Conservation (phyloP, 441 rosid species). For the Cnidoscolus chayamansa region DNA sequence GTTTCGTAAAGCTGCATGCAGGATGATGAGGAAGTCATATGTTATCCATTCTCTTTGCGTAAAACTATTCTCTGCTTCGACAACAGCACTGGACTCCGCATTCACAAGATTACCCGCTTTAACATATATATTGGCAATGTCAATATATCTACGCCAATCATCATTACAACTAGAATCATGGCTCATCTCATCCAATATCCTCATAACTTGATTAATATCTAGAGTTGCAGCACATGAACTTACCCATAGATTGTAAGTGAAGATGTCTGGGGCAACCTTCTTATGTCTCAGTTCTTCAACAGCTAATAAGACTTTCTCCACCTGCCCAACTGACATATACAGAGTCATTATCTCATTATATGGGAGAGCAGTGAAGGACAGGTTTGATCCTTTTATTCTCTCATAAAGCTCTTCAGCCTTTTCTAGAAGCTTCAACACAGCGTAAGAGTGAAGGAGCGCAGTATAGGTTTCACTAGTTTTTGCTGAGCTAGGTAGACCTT, state of each 20-base stretch:
- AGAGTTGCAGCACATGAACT: conserved; percentile 80
- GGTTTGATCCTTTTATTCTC: conserved; percentile 47
- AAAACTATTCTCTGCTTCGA: conserved; percentile 57
- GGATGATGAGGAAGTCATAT: conserved; percentile 77
- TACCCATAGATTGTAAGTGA: conserved; percentile 81
- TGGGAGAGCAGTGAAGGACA: conserved; percentile 52
- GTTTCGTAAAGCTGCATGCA: conserved; percentile 69
- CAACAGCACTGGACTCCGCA: conserved; percentile 42
- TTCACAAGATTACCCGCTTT: conserved; percentile 47
- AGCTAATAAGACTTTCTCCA: conserved; percentile 64
- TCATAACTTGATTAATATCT: conserved; percentile 50
- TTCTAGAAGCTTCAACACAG: conserved; percentile 55
- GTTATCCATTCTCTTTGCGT: conserved; percentile 86
- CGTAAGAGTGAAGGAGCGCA: conserved; percentile 83
- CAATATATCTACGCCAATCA: conserved; percentile 57
- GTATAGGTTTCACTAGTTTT: conserved; percentile 82
- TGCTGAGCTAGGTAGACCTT: conserved; percentile 45
- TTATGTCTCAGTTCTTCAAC: conserved; percentile 53
- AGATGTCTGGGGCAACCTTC: conserved; percentile 67
- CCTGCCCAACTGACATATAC: conserved; percentile 72
- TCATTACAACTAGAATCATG: conserved; percentile 41
- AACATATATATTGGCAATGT: conserved; percentile 53
- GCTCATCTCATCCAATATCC: conserved; percentile 69
- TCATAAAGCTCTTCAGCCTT: conserved; percentile 60
- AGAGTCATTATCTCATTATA: conserved; percentile 96